Base-by-base conservation (phyloP, 2,329 filamentous ascomycete species). In the Claviceps fusiformis region DNA sequence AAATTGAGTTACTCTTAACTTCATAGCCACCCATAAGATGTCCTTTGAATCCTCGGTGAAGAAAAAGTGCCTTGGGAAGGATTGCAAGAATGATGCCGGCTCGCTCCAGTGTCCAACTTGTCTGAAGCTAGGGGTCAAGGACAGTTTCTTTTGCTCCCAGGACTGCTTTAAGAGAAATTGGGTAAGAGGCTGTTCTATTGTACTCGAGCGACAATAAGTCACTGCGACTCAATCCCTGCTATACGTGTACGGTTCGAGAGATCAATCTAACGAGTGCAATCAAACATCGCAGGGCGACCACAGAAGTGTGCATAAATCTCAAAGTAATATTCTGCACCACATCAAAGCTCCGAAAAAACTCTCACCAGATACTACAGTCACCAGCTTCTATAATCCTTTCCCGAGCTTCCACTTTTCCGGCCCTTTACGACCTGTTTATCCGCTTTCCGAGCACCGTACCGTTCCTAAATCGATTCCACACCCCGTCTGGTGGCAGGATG, bases 131-230 rank as follows among this genome's bases (percentile, higher is more conserved):
- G 88, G 86, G 54, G 85, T 84, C 64, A 83, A 91, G 67, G 89
- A 93, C 66, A 95, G 89, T 74, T 96, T 84, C 73, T 98, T 97
- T 75, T 98, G 93, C 76, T 90, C 90, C 33, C 93, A 98, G 71
- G 93, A 97, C 64, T 98, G 93, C 77, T 98, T 98, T 75, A 97
- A 96, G 79, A 86, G 84, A 71, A 98, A 90, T 76, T 98, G 93
- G 93, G 93, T 97, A 83, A 64, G 81, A 41, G 41, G 31, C 24
- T 17, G 19, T 31, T 19, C 11, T 7, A 33, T 41, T 31, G 7
- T 27, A 10, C 10, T 45, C 4, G 8, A 44, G 29, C 41, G 13
- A 17, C 24, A 43, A 19, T 10, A 29, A 27, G 44, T 17, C 13
- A 9, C 3, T 31, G 44, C 7, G 10, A 3, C 29, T 33, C 46